Evolutionary conservation across 108 stramenopile genomes (phyloP), one percentile per base, ranked within the genome.

Genomic region (Nitzschia sp.): DNA sequence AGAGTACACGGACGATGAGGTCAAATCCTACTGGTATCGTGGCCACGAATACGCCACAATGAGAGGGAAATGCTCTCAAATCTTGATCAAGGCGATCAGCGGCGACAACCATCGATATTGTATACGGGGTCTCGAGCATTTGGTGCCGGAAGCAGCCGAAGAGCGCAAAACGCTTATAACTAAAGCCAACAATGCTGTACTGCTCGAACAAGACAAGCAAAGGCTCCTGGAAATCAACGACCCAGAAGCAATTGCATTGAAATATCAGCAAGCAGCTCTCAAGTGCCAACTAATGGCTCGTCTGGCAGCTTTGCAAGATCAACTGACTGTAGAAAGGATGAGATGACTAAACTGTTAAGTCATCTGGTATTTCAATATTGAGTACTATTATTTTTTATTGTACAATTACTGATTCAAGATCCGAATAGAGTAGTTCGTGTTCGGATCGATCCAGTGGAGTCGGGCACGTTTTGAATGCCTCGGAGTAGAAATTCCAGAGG

Each of bases 401-500:
- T 13, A 9, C 13, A 42, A 42, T 42, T 42, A 42, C 38, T 6
- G 38, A 9, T 9, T 6, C 6, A 9, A 42, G 38, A 42, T 42
- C 38, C 13, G 6, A 6, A 42, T 42, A 42, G 6, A 42, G 13
- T 6, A 9, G 38, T 13, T 42, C 38, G 13, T 42, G 38, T 53
- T 53, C 51, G 5, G 5, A 8, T 53, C 24, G 51, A 53, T 24
- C 19, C 51, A 53, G 19, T 19, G 51, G 51, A 6, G 6, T n/a
- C 18, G n/a, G 51, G 51, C 51, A 42, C 25, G 38, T 25, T 42
- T 63, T 63, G 21, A 63, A 42, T 1, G 61, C 33, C 21, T 19
- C 23, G 18, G 21, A 24, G 38, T 45, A 63, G 38, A 35, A 63
- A 23, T 15, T 63, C 61, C 61, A 63, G 9, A 63, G n/a, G 0